These are phyloP conservation scores for Penicillium oxalicum DNA, from an alignment of 2,329 filamentous ascomycete species.

Conservation along the genomic window DNA sequence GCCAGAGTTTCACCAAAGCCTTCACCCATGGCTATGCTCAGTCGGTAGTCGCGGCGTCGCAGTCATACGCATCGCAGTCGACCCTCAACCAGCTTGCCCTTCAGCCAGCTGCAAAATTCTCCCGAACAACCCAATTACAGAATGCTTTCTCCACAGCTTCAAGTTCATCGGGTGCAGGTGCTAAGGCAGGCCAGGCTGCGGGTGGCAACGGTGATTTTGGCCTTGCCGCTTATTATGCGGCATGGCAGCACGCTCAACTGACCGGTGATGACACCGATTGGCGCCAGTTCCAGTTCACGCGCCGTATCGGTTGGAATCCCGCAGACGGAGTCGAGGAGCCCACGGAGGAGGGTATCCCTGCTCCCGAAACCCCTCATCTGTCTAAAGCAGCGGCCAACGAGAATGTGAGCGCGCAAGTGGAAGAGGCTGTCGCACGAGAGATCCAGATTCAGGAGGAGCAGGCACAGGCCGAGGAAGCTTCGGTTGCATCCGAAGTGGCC, in stretches of 20 bases:
- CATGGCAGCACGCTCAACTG: conserved; percentile 72
- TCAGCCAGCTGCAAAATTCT: conserved; percentile 47
- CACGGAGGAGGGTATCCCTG: conserved; percentile 21
- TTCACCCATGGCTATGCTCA: conserved; percentile 98
- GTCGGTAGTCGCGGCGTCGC: conserved; percentile 90
- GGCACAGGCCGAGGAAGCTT: conserved; percentile 37
- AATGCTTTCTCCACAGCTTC: conserved; percentile 63
- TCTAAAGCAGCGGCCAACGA: conserved; percentile 47
- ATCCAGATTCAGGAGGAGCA: conserved; percentile 57
- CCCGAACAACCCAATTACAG: conserved; percentile 61
- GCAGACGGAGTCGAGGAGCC: conserved; percentile 35
- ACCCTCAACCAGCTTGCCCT: conserved; percentile 51
- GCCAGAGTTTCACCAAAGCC: conserved; percentile 94
- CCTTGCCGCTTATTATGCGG: conserved; percentile 86
- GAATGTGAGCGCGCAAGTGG: conserved; percentile 65
- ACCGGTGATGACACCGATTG: conserved; percentile 71
- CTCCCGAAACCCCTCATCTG: conserved; percentile 51
- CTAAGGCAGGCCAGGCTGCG: conserved; percentile 53
- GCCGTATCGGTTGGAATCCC: conserved; percentile 81
- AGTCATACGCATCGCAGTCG: conserved; percentile 68
- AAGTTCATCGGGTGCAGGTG: conserved; percentile 46
- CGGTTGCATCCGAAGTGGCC: conserved; percentile 24
- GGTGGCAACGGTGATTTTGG: conserved; percentile 56
- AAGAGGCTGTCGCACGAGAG: conserved; percentile 77
- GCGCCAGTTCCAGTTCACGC: conserved; percentile 84